Base-by-base conservation (phyloP, 768 basidiomycete species). In the Ephemerocybe angulata region DNA sequence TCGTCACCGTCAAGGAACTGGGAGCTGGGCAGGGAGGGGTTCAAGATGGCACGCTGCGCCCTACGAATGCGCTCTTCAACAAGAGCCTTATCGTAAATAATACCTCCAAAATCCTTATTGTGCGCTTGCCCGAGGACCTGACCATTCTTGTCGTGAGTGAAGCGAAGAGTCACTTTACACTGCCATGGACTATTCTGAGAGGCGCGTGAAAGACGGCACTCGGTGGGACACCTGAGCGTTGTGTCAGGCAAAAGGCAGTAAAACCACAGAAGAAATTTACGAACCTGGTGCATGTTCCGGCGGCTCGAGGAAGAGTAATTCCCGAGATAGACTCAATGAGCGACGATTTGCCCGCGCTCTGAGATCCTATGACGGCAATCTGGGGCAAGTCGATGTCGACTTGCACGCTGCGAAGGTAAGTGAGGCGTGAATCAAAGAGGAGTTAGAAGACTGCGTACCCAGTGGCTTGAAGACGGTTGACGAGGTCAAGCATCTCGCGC, bases 271-370 rank as follows among this genome's bases (percentile, higher is more conserved):
- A 22, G 17, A n/a, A 46, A 31, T 1, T 21, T 42, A 7, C n/a
- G 13, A 0, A 84, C 88, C 88, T 76, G 1, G 88, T 91, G 57
- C 88, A 90, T 0, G 88, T 89, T 0, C 88, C 88, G n/a, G 81
- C 73, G 0, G 84, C 85, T 10, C 87, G 77, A 22, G 87, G 87
- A 0, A 90, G 70, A 0, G 79, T 85, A 17, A 90, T 81, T 0
- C 87, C 86, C 0, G 86, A 87, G 42, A 90, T 88, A 0, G 85
- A 79, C 60, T 90, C 88, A 11, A 90, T 89, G 3, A 90, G 74
- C 0, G 88, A 90, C 0, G 86, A 88, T 61, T 90, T 90, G 0
- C 88, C 88, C 0, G 85, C 86, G 41, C 83, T 86, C 58, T 90
- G 88, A 1, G 76, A 78, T 1, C 88, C 88, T 17, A 88, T 79